Evolutionary conservation across 495 filamentous ascomycete species (phyloP), one percentile per base, ranked within the genome.

Genomic region (Penicillium alfredii): DNA sequence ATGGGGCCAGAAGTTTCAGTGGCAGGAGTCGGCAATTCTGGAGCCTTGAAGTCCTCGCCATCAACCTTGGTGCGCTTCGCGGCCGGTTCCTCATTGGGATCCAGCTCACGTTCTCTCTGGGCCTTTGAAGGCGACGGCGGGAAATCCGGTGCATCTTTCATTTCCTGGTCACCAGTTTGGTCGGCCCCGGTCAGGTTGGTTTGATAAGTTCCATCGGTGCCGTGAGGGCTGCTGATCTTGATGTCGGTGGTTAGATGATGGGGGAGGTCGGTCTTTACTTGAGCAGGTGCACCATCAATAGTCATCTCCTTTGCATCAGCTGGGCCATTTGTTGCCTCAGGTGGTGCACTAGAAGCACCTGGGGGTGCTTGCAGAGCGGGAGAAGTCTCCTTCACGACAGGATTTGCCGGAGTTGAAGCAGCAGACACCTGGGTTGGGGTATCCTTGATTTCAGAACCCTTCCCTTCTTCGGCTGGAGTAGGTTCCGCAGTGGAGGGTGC

Each of bases 41-140:
- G 62, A 16, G 60, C 46, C 38, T 71, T 72, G 42, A 67, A 30
- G 8, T 38, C 51, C 21, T 68, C 57, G 1, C 68, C 68, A 4
- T 71, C 73, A 9, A 80, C 76, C 60, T 82, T 88, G 22, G 83
- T 71, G 16, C 86, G 77, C 61, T 94, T 94, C 6, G 84, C 72
- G 12, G 78, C 77, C 12, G 81, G 85, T 43, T 84, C 85, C n/a
- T 86, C 81, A 22, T 69, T 71, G 21, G 63, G 68, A 37, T 88
- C 80, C 3, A 70, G 60, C 10, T 90, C 85, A 0, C 87, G 80
- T 42, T 85, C 82, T 6, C 84, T 73, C 0, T 77, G 66, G 2
- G 80, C 30, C 56, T 87, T 88, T 2, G 61, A 55, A 2, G 72
- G 61, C n/a, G 71, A 67, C 5, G 44, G 29, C 0, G 65, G 64